Evolutionary conservation across 345 rosid genomes (phyloP).

Genomic region (Psidium guajava): DNA sequence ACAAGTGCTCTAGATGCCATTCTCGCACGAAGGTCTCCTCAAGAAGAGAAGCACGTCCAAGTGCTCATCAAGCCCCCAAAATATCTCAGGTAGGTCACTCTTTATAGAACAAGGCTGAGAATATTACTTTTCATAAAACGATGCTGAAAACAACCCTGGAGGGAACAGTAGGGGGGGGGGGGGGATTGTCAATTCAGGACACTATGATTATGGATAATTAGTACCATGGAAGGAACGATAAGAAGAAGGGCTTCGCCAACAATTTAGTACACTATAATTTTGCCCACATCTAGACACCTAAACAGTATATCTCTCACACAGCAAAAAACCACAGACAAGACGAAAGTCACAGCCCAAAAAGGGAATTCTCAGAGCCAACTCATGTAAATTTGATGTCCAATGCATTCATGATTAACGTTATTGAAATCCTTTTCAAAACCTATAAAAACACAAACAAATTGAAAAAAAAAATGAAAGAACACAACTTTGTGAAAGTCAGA

Average conservation of each 20-base stretch:
- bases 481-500: not conserved
- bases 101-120: not conserved
- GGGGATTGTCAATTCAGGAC: not conserved
- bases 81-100: not conserved
- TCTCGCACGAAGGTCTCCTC: constrained; percentile 6
- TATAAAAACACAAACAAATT: not conserved
- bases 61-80: not conserved
- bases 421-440: not conserved
- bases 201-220: not conserved
- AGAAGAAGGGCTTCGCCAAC: not conserved
- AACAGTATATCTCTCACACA: not conserved
- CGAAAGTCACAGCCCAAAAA: not conserved
- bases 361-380: not conserved
- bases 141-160: not conserved
- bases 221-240: not conserved
- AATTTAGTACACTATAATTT: not conserved
- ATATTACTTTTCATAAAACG: not conserved
- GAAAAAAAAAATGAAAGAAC: not conserved
- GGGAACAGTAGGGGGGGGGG: not conserved
- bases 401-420: not conserved
- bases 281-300: not conserved
- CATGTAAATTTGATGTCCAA: not conserved
- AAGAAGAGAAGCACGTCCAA: constrained; percentile 4
- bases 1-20: constrained; percentile 75
- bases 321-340: not conserved